Evolutionary conservation across 2,329 filamentous ascomycete genomes (phyloP), one percentile per base, ranked within the genome.

Genomic region (Aureobasidium sp.): DNA sequence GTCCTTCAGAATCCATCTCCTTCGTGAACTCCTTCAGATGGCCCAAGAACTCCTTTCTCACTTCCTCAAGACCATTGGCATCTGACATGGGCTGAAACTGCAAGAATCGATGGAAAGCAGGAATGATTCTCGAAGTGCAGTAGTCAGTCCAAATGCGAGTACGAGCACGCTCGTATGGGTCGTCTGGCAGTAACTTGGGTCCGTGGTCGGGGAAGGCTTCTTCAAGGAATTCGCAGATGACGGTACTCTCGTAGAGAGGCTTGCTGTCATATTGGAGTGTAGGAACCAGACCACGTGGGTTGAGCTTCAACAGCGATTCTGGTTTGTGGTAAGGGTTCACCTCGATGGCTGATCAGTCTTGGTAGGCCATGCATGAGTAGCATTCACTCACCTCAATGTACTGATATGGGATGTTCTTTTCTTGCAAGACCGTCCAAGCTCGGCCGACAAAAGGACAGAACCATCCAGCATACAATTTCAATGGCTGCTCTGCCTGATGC

Each of bases 251-350:
- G 71, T 92, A 94, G 10, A 95, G 81, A 0, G 91, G 88, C 73
- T 88, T 90, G 69, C 75, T 74, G 45, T 79, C 70, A 72, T 82
- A 80, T 65, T 82, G 84, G 1, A 95, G 82, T 0, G 92, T 94
- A 0, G 93, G 93, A 1, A 95, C 90, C 1, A 95, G 83, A 1
- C 92, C 92, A 16, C 91, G 87, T 0, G 92, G 92, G 73, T 95
- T 95, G 68, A 95, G 82, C 11, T 85, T 83, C 27, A 95, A 82
- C 33, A 94, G 90, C 1, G 86, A 88, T 4, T 86, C 78, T 0
- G 88, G 88, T 73, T 95, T 95, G 76, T 90, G 82, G 81, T 94
- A 94, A 0, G 92, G 92, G 76, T 94, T 94, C 66, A 93, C 90
- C 81, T 93, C 90, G 51, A 64, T 68, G 67, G 38, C 48, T 33